phyloP scores from a whole-genome alignment of 306 rosid species.

The Vicia faba region DNA sequence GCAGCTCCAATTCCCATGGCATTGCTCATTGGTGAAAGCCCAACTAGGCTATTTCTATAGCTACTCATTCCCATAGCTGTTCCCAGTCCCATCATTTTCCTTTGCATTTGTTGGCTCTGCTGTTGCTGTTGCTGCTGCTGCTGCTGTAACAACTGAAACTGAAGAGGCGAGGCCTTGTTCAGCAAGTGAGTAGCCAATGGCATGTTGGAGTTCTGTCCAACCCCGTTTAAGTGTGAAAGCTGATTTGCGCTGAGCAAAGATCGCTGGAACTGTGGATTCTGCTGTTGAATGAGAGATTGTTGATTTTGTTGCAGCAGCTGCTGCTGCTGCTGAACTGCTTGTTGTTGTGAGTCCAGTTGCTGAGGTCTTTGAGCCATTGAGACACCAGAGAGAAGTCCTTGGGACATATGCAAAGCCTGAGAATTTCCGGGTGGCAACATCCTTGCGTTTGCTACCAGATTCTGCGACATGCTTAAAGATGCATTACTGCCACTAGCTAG shows the following conservation, averaged over 20 bases:
- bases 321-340: constrained; percentile 55
- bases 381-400: constrained; percentile 72
- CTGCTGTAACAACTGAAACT: constrained; percentile 62
- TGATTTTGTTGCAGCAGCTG: constrained; percentile 68
- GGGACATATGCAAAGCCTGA: constrained; percentile 92
- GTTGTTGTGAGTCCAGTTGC: constrained; percentile 70
- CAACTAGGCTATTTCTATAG: constrained; percentile 71
- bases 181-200: constrained; percentile 70
- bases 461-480: constrained; percentile 67
- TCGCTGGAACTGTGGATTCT: constrained; percentile 77
- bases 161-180: constrained; percentile 63
- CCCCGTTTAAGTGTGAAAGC: constrained; percentile 65
- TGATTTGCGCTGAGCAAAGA: constrained; percentile 69
- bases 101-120: constrained; percentile 69
- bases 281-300: constrained; percentile 67
- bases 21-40: constrained; percentile 72
- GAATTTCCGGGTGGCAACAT: constrained; percentile 88
- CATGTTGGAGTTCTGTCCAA: constrained; percentile 74
- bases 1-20: constrained; percentile 70
- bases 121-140: constrained; percentile 65
- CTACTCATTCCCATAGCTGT: constrained; percentile 62
- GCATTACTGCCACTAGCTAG: constrained; percentile 52
- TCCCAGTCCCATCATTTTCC: constrained; percentile 91
- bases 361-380: constrained; percentile 71
- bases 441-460: constrained; percentile 63